phyloP scores from a whole-genome alignment of 1,139 yeast species.

The Scheffersomyces parashehatae region DNA sequence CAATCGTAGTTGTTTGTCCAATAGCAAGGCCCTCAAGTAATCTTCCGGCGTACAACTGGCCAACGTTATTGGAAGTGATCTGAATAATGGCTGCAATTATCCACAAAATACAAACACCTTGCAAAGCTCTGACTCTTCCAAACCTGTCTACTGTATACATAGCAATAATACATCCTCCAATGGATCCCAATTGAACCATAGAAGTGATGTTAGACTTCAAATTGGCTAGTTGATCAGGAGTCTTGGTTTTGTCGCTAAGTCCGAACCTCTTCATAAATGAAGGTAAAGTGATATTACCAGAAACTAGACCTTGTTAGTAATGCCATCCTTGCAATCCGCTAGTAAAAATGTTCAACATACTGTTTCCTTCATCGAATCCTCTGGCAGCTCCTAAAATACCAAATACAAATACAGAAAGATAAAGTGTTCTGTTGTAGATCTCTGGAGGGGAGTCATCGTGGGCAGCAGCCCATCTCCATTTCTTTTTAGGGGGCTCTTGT shows the following conservation, averaged over 20 bases:
- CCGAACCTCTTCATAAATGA: constrained; percentile 50
- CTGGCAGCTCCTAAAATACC: constrained; percentile 62
- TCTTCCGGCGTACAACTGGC: constrained; percentile 57
- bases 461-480: constrained; percentile 29
- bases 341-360: constrained; percentile 12
- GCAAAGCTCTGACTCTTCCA: constrained; percentile 57
- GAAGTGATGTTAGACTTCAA: constrained; percentile 56
- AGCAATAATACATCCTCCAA: constrained; percentile 57
- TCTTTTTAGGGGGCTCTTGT: constrained; percentile 3
- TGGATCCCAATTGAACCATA: constrained; percentile 64
- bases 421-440: constrained; percentile 49
- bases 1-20: constrained; percentile 59
- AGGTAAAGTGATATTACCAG: constrained; percentile 48
- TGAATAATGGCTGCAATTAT: constrained; percentile 50
- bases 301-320: constrained; percentile 9
- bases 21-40: constrained; percentile 55
- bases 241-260: constrained; percentile 38
- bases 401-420: constrained; percentile 50
- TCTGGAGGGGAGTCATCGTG: constrained; percentile 48
- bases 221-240: constrained; percentile 41
- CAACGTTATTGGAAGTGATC: constrained; percentile 42
- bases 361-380: constrained; percentile 61
- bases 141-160: constrained; percentile 51
- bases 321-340: not conserved
- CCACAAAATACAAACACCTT: constrained; percentile 47